Evolutionary conservation across 148 eudicot genomes (phyloP).

Genomic region (Limonium bicolor): DNA sequence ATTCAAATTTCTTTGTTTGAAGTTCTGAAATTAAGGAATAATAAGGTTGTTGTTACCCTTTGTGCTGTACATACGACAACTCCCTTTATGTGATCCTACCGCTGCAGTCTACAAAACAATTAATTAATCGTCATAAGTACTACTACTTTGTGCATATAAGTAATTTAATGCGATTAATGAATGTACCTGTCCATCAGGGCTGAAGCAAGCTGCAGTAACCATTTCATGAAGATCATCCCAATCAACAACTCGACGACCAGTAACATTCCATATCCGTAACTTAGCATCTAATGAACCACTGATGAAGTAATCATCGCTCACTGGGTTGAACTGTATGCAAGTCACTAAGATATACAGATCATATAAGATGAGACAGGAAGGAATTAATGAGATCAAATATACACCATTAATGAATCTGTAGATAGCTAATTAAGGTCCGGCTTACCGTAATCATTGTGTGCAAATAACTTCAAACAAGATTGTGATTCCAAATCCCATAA

Average conservation of each 20-base stretch:
- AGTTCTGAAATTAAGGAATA: not conserved
- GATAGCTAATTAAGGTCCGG: slow-evolving; percentile 1
- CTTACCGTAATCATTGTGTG: slow-evolving; percentile 97
- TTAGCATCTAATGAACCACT: slow-evolving; percentile 93
- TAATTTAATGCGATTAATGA: no score
- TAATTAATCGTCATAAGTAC: not conserved
- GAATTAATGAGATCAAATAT: not conserved
- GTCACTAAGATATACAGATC: slow-evolving; percentile 37
- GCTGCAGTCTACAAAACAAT: slow-evolving; percentile 55
- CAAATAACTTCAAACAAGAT: slow-evolving; percentile 81
- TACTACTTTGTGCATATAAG: not conserved
- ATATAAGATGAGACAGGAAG: not conserved
- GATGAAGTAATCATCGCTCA: slow-evolving; percentile 58
- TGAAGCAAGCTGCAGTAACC: slow-evolving; percentile 75
- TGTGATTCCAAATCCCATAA: slow-evolving; percentile 82
- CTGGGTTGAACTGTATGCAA: slow-evolving; percentile 69
- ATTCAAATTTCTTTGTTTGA: no score
- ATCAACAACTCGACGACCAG: slow-evolving; percentile 47
- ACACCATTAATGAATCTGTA: not conserved
- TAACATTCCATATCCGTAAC: slow-evolving; percentile 74
- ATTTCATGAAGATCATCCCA: slow-evolving; percentile 85
- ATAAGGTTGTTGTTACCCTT: no score
- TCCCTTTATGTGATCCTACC: slow-evolving; percentile 92
- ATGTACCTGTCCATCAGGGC: slow-evolving; percentile 72
- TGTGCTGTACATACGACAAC: slow-evolving; percentile 66